Percentiles rank a stretch among this genome's conserved stretches.
phyloP scores from a whole-genome alignment of 176 grass and related monocot species.

The Oryza rufipogon region DNA sequence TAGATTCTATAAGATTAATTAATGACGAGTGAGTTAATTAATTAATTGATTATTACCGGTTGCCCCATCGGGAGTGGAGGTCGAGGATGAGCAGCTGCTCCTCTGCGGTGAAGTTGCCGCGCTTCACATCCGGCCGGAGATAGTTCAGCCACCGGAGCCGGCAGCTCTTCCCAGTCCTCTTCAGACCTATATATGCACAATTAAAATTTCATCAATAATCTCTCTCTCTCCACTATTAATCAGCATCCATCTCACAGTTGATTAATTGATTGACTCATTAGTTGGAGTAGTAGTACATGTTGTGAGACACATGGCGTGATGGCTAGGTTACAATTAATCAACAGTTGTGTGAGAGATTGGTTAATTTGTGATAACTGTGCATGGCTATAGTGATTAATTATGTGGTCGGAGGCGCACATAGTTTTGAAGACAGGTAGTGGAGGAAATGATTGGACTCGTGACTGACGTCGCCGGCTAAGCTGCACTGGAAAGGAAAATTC shows the following conservation, averaged over 20 bases:
- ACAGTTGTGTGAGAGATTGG: not conserved
- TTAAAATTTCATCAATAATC: not conserved
- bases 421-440: not conserved
- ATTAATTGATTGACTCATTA: not conserved
- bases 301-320: not conserved
- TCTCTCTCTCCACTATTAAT: not conserved
- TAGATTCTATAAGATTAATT: no score
- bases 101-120: slow-evolving; percentile 67
- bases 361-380: not conserved
- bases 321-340: no score
- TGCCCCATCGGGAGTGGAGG: slow-evolving; percentile 69
- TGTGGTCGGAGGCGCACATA: not conserved
- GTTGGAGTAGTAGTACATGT: not conserved
- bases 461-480: not conserved
- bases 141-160: slow-evolving; percentile 80
- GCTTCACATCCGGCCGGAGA: slow-evolving; percentile 70
- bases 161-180: slow-evolving; percentile 74
- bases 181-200: slow-evolving; percentile 26
- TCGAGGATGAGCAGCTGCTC: slow-evolving; percentile 82
- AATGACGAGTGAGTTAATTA: not conserved
- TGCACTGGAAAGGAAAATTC: not conserved
- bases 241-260: not conserved
- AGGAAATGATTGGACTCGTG: not conserved
- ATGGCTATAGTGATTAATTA: not conserved
- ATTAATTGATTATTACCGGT: slow-evolving; percentile 37